Conservation (phyloP, 2,329 filamentous ascomycete genomes). For the Trichophyton equinum region DNA sequence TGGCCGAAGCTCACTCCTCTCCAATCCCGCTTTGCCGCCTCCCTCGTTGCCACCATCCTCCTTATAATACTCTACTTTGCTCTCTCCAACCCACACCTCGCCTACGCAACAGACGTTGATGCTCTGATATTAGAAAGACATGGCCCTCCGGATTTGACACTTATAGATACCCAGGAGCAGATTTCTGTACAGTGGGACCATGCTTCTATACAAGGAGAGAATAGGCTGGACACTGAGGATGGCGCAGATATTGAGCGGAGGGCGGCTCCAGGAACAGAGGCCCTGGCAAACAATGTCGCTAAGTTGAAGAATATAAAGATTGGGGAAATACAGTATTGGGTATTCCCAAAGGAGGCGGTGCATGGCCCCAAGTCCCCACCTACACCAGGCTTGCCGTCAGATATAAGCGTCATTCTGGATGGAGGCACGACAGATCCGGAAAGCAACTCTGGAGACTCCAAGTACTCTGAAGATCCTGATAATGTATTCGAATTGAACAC, state of each 20-base stretch:
- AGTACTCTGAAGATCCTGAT: constrained; percentile 16
- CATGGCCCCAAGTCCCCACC: constrained; percentile 33
- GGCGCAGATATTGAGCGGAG: constrained; percentile 46
- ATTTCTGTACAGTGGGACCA: constrained; percentile 8
- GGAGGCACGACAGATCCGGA: constrained; percentile 4
- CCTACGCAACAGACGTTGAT: constrained; percentile 48
- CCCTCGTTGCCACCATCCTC: constrained; percentile 48
- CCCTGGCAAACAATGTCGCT: constrained; percentile 54
- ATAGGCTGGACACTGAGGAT: constrained; percentile 13
- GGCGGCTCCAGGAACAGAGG: constrained; percentile 37
- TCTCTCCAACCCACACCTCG: constrained; percentile 47
- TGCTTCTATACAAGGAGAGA: constrained; percentile 16
- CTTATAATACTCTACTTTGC: constrained; percentile 50
- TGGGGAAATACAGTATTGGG: constrained; percentile 52
- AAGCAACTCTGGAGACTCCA: constrained; percentile 9
- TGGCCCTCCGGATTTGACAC: constrained; percentile 36
- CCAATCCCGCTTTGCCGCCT: constrained; percentile 60
- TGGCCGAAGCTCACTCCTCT: constrained; percentile 47
- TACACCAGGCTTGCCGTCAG: constrained; percentile 13
- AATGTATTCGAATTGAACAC: constrained; percentile 13
- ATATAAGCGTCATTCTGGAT: neutral
- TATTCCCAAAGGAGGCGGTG: constrained; percentile 47
- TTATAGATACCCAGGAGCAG: constrained; percentile 11
- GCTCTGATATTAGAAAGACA: constrained; percentile 34
- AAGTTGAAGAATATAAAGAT: constrained; percentile 47